phyloP scores from a whole-genome alignment of 805 yeast genomes.

The Cyberlindnera americana region DNA sequence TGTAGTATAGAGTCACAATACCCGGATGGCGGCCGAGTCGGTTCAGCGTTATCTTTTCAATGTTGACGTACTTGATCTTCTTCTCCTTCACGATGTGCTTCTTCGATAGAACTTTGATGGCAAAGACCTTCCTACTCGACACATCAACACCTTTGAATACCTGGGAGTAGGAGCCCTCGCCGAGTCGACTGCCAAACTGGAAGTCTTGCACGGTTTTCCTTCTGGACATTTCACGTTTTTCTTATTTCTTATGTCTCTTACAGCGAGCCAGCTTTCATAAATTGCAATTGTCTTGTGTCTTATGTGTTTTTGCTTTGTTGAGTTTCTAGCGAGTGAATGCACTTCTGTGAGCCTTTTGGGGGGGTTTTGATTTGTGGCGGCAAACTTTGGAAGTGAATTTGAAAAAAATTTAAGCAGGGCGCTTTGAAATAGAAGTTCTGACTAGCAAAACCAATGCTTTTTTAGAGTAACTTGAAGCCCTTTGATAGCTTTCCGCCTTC shows the following conservation, averaged over 20 bases:
- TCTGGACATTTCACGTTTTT: slow-evolving; percentile 31
- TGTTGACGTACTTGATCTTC: slow-evolving; percentile 92
- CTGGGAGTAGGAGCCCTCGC: slow-evolving; percentile 95
- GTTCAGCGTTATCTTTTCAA: slow-evolving; percentile 87
- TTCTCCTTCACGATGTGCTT: slow-evolving; percentile 91
- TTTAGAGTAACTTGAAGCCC: too few species aligned
- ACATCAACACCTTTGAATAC: slow-evolving; percentile 84
- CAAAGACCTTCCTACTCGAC: slow-evolving; percentile 70
- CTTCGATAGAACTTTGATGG: slow-evolving; percentile 88
- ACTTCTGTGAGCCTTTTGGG: too few species aligned
- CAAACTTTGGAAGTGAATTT: too few species aligned
- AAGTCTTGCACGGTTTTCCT: slow-evolving; percentile 68
- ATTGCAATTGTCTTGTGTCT: too few species aligned
- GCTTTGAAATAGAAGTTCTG: too few species aligned
- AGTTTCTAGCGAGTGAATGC: too few species aligned
- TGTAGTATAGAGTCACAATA: slow-evolving; percentile 83
- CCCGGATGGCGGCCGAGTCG: slow-evolving; percentile 93
- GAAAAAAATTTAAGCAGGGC: too few species aligned
- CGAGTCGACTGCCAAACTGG: slow-evolving; percentile 77
- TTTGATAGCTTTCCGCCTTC: too few species aligned
- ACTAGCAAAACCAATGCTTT: too few species aligned
- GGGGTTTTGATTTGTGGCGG: too few species aligned
- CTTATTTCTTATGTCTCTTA: neutral
- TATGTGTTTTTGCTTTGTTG: too few species aligned
- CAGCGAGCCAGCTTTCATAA: too few species aligned